phyloP scores from a whole-genome alignment of 164 flowering plant genomes.

The Taxillus chinensis region DNA sequence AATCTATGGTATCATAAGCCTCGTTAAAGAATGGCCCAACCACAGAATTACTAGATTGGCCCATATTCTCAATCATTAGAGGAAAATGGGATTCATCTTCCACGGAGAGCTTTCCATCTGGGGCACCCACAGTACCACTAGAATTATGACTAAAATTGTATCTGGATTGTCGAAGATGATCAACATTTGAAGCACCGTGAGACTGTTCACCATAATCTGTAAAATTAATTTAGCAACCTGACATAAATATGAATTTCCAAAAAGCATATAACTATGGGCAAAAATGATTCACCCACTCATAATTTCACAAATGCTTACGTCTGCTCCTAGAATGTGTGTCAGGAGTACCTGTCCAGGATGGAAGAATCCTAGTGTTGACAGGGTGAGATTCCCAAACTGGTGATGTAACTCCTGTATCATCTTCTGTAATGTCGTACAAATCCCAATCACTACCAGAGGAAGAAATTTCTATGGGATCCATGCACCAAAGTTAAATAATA shows the following conservation, averaged over 20 bases:
- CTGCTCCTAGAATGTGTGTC: slow-evolving; percentile 9
- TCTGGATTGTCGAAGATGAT: slow-evolving; percentile 9
- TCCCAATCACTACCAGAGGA: no score
- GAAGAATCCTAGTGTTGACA: no score
- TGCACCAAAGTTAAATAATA: no score
- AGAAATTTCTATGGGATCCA: no score
- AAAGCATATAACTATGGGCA: not conserved
- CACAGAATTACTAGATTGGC: slow-evolving; percentile 9
- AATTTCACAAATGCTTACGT: slow-evolving; percentile 9
- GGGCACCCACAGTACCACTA: slow-evolving; percentile 10
- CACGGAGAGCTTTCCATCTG: slow-evolving; percentile 2
- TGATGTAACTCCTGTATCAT: no score
- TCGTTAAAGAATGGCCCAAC: not conserved
- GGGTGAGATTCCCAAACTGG: no score
- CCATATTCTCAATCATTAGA: slow-evolving; percentile 14
- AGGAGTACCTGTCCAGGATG: no score
- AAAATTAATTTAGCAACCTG: slow-evolving; percentile 5
- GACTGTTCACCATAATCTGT: slow-evolving; percentile 28
- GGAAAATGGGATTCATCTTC: slow-evolving; percentile 10
- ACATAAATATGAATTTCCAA: not conserved
- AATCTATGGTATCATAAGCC: slow-evolving; percentile 13
- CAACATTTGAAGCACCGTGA: slow-evolving; percentile 13
- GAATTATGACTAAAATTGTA: slow-evolving; percentile 10
- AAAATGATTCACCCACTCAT: not conserved
- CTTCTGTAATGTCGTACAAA: no score